Evolutionary conservation across 345 rosid species (phyloP), one percentile per base, ranked within the genome.

Genomic region (Populus tremula): DNA sequence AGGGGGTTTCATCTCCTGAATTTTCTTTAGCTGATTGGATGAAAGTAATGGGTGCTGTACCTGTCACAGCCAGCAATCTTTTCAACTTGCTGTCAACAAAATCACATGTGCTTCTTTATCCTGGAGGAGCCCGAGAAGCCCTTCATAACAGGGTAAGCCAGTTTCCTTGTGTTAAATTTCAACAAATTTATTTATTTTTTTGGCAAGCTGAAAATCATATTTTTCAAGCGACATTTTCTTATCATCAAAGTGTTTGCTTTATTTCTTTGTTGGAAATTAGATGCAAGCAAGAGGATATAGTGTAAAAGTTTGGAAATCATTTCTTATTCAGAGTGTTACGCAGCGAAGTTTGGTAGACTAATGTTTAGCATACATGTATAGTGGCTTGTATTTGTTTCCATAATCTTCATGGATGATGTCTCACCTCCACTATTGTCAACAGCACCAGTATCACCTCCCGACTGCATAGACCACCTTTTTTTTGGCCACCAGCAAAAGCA

Each of bases 61-160:
- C 97, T 50, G 97, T 90, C 62, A 63, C 85, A 1, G 87, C 87
- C 69, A 88, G 77, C 80, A 87, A 88, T 81, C 87, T 94, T 77
- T 91, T 82, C 89, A 93, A 84, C 82, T 88, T 91, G 69, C 84
- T 93, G 47, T 79, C 91, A 13, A 54, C 88, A 38, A 85, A 90
- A 33, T 84, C 97, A 21, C 91, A 90, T 73, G 90, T 91, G 56
- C 91, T 93, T 83, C 95, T 94, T 76, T 93, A 91, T 78, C 98
- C 97, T 6, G 97, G 97, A 1, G 91, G 98, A 71, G 87, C 87
- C 67, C 87, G 95, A 21, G 98, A 94, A 81, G 97, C 97, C 83
- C 86, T 91, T 50, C 98, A 93, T 84, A 25, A 82, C 78, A 91
- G 90, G 95, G 97, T 90, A 76, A 68, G 82, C 61, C 75, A 49